Conservation (phyloP, 78 protist species). For the Dictyostelium capitatum region DNA sequence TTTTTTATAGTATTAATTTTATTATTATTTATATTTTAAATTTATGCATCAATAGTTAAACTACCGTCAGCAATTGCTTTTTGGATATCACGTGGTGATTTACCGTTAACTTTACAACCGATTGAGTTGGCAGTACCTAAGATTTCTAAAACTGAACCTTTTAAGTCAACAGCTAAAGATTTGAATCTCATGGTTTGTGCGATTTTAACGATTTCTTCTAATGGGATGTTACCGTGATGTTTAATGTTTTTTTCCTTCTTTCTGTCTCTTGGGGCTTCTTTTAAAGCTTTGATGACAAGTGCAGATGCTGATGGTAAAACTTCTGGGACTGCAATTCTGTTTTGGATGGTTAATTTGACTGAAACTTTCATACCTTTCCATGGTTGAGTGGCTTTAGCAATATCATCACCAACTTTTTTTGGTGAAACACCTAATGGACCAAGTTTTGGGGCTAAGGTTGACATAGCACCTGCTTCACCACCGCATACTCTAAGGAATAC, state of each 20-base stretch:
- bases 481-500: constrained; percentile 97
- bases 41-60: too few relatives aligned
- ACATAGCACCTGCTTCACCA: constrained; percentile 96
- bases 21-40: neutral
- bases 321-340: constrained; percentile 96
- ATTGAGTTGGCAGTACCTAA: constrained; percentile 96
- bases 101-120: constrained; percentile 98
- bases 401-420: constrained; percentile 99
- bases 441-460: constrained; percentile 98
- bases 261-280: constrained; percentile 99
- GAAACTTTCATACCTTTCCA: constrained; percentile 98
- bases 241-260: constrained; percentile 99
- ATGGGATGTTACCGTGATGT: constrained; percentile 97
- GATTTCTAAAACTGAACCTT: constrained; percentile 97
- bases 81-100: constrained; percentile 91
- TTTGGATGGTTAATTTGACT: constrained; percentile 95
- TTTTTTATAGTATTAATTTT: neutral
- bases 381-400: constrained; percentile 96
- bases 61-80: neutral
- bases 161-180: constrained; percentile 92
- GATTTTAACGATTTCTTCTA: constrained; percentile 92
- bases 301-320: constrained; percentile 98
- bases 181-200: constrained; percentile 93
- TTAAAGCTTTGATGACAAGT: constrained; percentile 96
- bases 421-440: constrained; percentile 99